phyloP scores from a whole-genome alignment of 2,329 filamentous ascomycete genomes.

The Colletotrichum paranaense region DNA sequence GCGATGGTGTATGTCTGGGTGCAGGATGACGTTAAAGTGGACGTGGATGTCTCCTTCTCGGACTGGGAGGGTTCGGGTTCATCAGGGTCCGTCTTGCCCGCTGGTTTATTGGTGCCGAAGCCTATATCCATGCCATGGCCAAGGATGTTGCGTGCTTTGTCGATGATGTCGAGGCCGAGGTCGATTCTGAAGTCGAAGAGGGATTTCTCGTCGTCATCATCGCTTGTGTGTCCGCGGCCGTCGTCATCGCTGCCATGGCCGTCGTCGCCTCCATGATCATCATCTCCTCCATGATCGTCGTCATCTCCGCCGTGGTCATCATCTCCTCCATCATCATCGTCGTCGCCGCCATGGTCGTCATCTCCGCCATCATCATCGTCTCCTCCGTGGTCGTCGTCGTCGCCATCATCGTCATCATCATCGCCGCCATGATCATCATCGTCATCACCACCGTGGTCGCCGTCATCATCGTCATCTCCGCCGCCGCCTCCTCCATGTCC shows the following conservation, averaged over 20 bases:
- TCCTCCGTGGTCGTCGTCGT: not conserved
- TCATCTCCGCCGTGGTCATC: not conserved
- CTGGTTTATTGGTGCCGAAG: not conserved
- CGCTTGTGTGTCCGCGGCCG: not conserved
- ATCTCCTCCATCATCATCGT: not conserved
- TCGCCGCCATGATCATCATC: not conserved
- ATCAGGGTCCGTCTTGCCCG: conserved; percentile 7
- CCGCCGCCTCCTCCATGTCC: not conserved
- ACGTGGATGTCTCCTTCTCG: not conserved
- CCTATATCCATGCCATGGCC: not conserved
- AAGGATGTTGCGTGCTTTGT: not conserved
- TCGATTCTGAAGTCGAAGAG: conserved; percentile 7
- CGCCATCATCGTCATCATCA: not conserved
- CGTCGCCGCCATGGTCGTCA: not conserved
- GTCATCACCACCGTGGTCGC: not conserved
- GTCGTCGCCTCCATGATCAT: not conserved
- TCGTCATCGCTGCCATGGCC: not conserved
- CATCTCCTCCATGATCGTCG: not conserved
- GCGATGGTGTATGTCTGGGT: conserved; percentile 25
- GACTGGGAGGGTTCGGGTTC: conserved; percentile 11
- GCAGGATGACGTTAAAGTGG: conserved; percentile 16
- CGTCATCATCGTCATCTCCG: not conserved
- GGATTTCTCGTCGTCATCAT: not conserved
- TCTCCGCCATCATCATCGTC: not conserved
- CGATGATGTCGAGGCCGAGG: not conserved